Base-by-base conservation (phyloP, 1,284 basidiomycete species). In the Gomphus bonarii region DNA sequence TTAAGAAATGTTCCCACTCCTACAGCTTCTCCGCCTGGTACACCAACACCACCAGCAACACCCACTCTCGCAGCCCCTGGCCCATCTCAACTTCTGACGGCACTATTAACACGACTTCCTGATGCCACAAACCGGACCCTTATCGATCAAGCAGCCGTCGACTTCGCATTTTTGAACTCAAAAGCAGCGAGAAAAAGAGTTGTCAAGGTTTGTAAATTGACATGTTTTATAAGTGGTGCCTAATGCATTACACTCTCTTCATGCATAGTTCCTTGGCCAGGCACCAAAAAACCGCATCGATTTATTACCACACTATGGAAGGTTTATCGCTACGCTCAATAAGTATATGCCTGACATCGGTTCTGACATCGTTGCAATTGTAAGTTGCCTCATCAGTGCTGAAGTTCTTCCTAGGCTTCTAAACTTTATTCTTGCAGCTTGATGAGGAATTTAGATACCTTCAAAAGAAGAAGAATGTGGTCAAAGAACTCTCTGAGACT, bases 401-500 rank as follows among this genome's bases (percentile, higher is more conserved):
- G 14, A 20, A 14, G 12, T 35, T 18, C 16, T 28, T 38, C 36
- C 47, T 73, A 20, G 28, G 33, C 43, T 10, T 36, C 8, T 31
- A 18, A 30, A 61, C 31, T 55, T 36, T 54, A 59, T 58, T 54
- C 12, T 16, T 28, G 18, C 65, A 97, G 93, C 80, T 99, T 51
- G 94, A 98, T 64, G 93, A 97, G 62, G 95, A 99, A 68, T 94
- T 99, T 67, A 82, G 92, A 16, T 98, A 97, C 67, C 73, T 99
- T n/a, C 95, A 98, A 65, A 78, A 87, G 57, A 98, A 97, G 75
- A 90, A 88, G 71, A 93, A 91, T 55, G 84, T 92, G 0, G 83
- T 94, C 31, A 90, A 89, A 64, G 95, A 97, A 65, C 75, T 98
- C 8, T 76, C 88, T 20, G 88, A 94, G 71, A 78, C 85, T 33